phyloP scores from a whole-genome alignment of 805 yeast genomes.

The Cyberlindnera saturnus region DNA sequence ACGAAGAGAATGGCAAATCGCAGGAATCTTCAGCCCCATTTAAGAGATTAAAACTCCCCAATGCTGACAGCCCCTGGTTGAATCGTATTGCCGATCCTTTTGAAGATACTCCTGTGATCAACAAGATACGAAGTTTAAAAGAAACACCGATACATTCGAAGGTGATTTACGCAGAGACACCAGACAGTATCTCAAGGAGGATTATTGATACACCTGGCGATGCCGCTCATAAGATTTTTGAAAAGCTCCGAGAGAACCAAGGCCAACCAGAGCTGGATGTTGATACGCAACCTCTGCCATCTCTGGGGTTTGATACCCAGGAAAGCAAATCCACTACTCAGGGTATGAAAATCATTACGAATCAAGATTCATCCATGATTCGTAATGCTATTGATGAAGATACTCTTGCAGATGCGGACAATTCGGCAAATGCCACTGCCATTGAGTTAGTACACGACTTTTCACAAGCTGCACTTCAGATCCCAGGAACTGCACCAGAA shows the following conservation, averaged over 20 bases:
- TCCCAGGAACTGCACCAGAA: conserved; percentile 22
- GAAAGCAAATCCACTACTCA: background rate
- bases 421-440: background rate
- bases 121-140: conserved; percentile 6
- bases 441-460: background rate
- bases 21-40: conserved; percentile 17
- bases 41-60: conserved; percentile 7
- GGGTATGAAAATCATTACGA: too few relatives aligned
- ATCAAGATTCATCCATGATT: too few relatives aligned
- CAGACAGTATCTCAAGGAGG: conserved; percentile 5
- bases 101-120: conserved; percentile 20
- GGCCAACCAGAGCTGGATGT: conserved; percentile 15
- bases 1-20: background rate
- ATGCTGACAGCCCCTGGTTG: conserved; percentile 22
- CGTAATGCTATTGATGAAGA: background rate
- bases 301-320: conserved; percentile 12
- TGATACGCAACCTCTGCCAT: conserved; percentile 17
- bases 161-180: conserved; percentile 10
- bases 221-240: conserved; percentile 14
- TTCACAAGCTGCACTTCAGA: conserved; percentile 18
- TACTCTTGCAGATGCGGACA: background rate
- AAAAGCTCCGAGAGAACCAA: conserved; percentile 17
- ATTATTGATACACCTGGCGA: background rate
- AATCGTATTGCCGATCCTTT: conserved; percentile 33
- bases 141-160: conserved; percentile 13